These are phyloP conservation scores for Kurtzmaniella cleridarum DNA, from an alignment of 805 yeast species.

Conservation along the genomic window DNA sequence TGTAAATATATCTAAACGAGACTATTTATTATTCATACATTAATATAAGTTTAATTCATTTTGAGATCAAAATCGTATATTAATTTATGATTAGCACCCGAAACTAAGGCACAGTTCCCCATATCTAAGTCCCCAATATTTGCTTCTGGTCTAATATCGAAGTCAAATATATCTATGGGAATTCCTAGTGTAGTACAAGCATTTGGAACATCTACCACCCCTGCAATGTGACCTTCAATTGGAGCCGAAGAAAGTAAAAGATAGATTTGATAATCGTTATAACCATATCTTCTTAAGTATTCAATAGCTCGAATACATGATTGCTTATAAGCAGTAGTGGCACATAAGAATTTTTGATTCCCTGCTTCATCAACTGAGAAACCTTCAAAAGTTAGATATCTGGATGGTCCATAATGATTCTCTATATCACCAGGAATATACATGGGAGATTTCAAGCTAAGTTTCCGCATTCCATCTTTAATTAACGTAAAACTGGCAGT, in stretches of 20 bases:
- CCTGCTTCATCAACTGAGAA: conserved; percentile 48
- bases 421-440: conserved; percentile 46
- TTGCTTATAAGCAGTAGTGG: conserved; percentile 48
- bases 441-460: conserved; percentile 42
- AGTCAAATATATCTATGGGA: conserved; percentile 49
- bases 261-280: conserved; percentile 47
- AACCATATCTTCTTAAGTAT: conserved; percentile 45
- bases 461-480: conserved; percentile 36
- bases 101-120: conserved; percentile 37
- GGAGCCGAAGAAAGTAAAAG: conserved; percentile 43
- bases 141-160: conserved; percentile 40
- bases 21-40: no score
- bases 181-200: conserved; percentile 47
- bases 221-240: conserved; percentile 47
- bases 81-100: conserved; percentile 10
- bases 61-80: conserved; percentile 7
- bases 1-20: no score
- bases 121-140: conserved; percentile 16
- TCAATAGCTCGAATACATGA: conserved; percentile 46
- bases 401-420: conserved; percentile 42
- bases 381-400: conserved; percentile 49
- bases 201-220: conserved; percentile 49
- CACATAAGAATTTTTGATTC: conserved; percentile 39
- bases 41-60: no score
- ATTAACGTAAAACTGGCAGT: conserved; percentile 38